phyloP scores from a whole-genome alignment of 1,284 basidiomycete species.

The Phylloporus sp. region DNA sequence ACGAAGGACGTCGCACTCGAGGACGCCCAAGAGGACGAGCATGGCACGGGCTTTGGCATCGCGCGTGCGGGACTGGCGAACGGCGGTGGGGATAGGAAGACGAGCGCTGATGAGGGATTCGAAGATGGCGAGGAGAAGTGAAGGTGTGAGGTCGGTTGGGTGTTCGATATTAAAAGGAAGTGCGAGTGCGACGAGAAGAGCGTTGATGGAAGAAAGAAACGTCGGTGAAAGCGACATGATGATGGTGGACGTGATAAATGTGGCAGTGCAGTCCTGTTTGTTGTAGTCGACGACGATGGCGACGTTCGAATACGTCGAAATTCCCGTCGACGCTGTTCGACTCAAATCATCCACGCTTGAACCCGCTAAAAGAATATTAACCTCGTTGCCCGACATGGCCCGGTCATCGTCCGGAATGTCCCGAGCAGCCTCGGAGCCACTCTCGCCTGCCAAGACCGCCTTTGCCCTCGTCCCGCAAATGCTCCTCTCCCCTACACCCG shows the following conservation, averaged over 20 bases:
- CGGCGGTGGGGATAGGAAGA: conserved; percentile 47
- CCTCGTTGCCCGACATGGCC: conserved; percentile 46
- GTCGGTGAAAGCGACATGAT: conserved; percentile 7
- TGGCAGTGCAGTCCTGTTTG: not conserved
- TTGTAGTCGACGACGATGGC: conserved; percentile 40
- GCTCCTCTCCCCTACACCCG: conserved; percentile 30
- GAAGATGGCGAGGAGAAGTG: conserved; percentile 66
- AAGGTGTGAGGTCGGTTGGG: conserved; percentile 72
- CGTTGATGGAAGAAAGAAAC: conserved; percentile 40
- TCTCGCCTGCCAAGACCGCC: conserved; percentile 26
- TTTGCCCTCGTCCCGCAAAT: conserved; percentile 33
- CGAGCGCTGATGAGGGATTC: conserved; percentile 57
- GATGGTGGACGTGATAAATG: too few relatives aligned
- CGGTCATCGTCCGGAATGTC: conserved; percentile 8
- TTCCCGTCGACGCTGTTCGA: conserved; percentile 51
- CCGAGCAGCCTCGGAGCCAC: conserved; percentile 11
- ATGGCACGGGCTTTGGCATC: conserved; percentile 57
- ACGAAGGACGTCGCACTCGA: conserved; percentile 69
- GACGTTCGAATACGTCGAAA: conserved; percentile 54
- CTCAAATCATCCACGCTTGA: conserved; percentile 42
- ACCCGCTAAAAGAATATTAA: conserved; percentile 47
- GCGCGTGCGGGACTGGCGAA: conserved; percentile 46
- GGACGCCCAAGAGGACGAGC: conserved; percentile 77
- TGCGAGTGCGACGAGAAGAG: conserved; percentile 52
- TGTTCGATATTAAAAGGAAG: conserved; percentile 58